Base-by-base conservation (phyloP, 2,329 filamentous ascomycete species). In the Neopestalotiopsis rosae region DNA sequence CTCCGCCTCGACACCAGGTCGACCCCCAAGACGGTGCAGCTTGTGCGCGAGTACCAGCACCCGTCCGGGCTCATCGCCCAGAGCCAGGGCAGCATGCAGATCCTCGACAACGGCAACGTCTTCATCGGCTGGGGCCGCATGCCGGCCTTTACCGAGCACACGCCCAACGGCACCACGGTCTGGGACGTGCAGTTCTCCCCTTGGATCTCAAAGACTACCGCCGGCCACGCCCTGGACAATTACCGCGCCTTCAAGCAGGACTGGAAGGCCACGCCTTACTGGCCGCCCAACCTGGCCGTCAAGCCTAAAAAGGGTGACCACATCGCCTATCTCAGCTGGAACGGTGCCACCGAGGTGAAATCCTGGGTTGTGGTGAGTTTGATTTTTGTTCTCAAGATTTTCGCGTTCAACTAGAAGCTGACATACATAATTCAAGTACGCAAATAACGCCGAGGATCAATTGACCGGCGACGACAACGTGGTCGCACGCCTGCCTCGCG, bases 341-440 rank as follows among this genome's bases (percentile, higher is more conserved):
- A 70, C 45, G 69, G 69, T 28, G 69, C 69, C 14, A 70, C 69
- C n/a, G 67, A 70, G 67, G 69, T 70, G 13, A 67, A 56, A 45
- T 42, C 49, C 7, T 72, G 71, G 71, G 69, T 68, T 20, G 24
- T 72, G 20, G 68, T 72, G 59, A 66, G 69, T 24, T 24, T 24
- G 24, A 24, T 24, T 24, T 24, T 24, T 24, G 24, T 24, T 24
- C 24, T 24, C 24, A 24, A 24, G 24, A 24, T 24, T 38, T 38
- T 38, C 9, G 34, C 34, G 3, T 9, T 38, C 34, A 38, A 6
- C 34, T 38, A 38, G 9, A 38, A 38, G 34, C 34, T 38, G 3
- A 38, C 34, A 38, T 38, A 9, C 34, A 7, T 1, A 32, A 4
- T 5, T 24, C 10, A 57, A 14, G 69, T 61, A 66, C 49, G 67